Conservation (phyloP, 768 basidiomycete genomes). For the Amyloporia xantha region DNA sequence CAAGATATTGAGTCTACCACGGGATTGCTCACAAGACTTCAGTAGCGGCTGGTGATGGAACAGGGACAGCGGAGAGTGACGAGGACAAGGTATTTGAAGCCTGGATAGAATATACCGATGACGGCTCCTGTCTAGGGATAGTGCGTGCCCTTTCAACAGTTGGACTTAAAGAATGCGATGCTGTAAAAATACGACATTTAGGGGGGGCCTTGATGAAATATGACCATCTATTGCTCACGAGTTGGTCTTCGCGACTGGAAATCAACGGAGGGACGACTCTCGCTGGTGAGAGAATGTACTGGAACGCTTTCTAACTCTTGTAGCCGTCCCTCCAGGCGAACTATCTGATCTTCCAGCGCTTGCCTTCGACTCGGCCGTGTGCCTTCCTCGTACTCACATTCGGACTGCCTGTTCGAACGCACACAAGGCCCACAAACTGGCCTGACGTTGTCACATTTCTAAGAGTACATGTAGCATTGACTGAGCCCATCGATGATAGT, state of each 20-base stretch:
- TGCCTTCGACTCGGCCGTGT: slow-evolving; percentile 54
- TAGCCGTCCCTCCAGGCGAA: slow-evolving; percentile 50
- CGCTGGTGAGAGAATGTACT: too few species aligned
- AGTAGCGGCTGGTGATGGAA: slow-evolving; percentile 5
- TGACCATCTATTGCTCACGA: too few species aligned
- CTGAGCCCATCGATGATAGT: too few species aligned
- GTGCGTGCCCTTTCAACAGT: too few species aligned
- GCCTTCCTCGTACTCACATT: slow-evolving; percentile 67
- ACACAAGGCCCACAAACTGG: slow-evolving; percentile 62
- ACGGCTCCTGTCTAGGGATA: too few species aligned
- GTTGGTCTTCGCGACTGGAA: too few species aligned
- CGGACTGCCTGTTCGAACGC: slow-evolving; percentile 41
- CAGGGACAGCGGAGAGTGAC: neutral
- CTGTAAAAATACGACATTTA: too few species aligned
- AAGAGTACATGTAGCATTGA: neutral
- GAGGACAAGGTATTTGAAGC: neutral
- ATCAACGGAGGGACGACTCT: too few species aligned
- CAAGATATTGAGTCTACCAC: neutral
- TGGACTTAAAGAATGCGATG: too few species aligned
- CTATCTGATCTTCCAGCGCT: slow-evolving; percentile 55
- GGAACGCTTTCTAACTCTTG: slow-evolving; percentile 25
- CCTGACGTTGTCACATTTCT: slow-evolving; percentile 68
- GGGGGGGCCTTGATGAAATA: too few species aligned
- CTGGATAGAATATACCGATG: neutral
- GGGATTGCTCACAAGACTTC: slow-evolving; percentile 9